Percentiles rank a stretch among this genome's conserved stretches.
Evolutionary conservation across 495 filamentous ascomycete species (phyloP).

Genomic region (Tuber magnatum): DNA sequence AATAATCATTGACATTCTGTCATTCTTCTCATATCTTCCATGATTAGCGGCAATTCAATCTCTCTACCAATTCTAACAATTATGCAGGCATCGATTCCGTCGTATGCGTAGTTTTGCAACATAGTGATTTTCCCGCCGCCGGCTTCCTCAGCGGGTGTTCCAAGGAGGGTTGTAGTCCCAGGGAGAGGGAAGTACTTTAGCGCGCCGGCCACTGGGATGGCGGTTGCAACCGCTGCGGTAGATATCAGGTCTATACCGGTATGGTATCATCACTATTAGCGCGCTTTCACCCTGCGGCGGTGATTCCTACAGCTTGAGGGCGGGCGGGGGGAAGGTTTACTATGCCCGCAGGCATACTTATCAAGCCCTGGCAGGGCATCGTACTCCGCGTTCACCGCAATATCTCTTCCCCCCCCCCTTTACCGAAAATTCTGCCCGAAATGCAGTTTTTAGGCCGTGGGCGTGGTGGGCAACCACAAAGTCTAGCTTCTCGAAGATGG

Average conservation of each 20-base stretch:
- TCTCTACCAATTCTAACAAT: too few relatives aligned
- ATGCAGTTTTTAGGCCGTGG: constrained; percentile 42
- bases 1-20: too few relatives aligned
- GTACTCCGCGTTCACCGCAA: constrained; percentile 45
- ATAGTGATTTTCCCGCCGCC: constrained; percentile 64
- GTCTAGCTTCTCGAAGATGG: background rate
- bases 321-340: background rate
- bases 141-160: constrained; percentile 66
- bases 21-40: too few relatives aligned
- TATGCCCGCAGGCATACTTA: constrained; percentile 61
- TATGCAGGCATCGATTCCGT: background rate
- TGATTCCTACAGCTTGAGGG: background rate
- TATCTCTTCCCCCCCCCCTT: constrained; percentile 38
- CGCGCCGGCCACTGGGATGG: constrained; percentile 51
- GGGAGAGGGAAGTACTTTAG: constrained; percentile 47
- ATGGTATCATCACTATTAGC: background rate
- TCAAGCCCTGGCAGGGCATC: constrained; percentile 42
- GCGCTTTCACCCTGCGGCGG: background rate
- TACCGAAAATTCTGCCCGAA: constrained; percentile 42
- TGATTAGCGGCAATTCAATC: too few relatives aligned
- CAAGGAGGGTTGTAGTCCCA: constrained; percentile 57
- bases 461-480: constrained; percentile 42
- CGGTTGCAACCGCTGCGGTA: constrained; percentile 54
- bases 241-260: constrained; percentile 51
- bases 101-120: constrained; percentile 41